phyloP scores from a whole-genome alignment of 345 rosid species.

The Hibiscus trionum region DNA sequence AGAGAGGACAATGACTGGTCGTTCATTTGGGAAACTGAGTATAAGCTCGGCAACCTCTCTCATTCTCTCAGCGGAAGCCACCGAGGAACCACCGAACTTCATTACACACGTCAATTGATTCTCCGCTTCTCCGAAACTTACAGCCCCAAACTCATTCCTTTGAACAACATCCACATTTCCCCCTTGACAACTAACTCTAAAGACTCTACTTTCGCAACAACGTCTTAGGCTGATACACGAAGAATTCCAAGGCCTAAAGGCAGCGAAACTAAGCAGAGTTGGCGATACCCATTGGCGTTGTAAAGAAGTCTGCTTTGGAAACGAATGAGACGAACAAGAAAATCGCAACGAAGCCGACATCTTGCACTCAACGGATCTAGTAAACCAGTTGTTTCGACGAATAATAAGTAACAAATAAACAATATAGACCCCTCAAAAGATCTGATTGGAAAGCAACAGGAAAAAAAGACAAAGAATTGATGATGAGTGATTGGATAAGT shows the following conservation, averaged over 20 bases:
- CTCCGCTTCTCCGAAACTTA: constrained; percentile 18
- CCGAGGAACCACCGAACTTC: constrained; percentile 97
- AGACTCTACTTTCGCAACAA: constrained; percentile 19
- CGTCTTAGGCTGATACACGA: background rate
- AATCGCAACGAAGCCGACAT: constrained; percentile 23
- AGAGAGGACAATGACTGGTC: constrained; percentile 82
- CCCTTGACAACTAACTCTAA: constrained; percentile 34
- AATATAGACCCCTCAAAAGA: background rate
- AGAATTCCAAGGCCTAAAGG: constrained; percentile 11
- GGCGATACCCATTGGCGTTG: constrained; percentile 9
- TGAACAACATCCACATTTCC: constrained; percentile 31
- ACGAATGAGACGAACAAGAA: constrained; percentile 1
- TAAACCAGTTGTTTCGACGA: constrained; percentile 15
- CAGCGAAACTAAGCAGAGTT: constrained; percentile 15
- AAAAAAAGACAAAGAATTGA: background rate
- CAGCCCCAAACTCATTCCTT: constrained; percentile 12
- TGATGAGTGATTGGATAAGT: background rate
- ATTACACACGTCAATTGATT: constrained; percentile 67
- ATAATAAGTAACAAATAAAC: background rate
- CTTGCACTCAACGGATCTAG: background rate
- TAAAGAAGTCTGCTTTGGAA: constrained; percentile 2
- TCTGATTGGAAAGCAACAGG: background rate
- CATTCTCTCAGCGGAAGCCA: constrained; percentile 81
- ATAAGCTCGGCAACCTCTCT: constrained; percentile 80
- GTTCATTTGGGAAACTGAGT: constrained; percentile 65